Conservation (phyloP, 257 asterid genomes). For the Solanum lycopersicoides region DNA sequence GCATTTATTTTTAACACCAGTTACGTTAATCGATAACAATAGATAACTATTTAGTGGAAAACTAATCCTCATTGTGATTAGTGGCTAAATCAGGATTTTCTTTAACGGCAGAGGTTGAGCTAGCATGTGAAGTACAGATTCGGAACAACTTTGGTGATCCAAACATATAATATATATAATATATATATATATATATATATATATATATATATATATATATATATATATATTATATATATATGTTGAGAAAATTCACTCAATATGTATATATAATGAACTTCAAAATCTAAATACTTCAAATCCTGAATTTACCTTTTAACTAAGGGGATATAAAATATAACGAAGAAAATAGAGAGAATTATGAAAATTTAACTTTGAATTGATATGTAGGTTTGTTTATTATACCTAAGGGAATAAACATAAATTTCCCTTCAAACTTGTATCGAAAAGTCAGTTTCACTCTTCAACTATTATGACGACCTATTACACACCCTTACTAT, state of each 20-base stretch:
- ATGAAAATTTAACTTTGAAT: background rate
- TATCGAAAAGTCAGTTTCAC: too few relatives aligned
- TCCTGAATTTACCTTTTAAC: background rate
- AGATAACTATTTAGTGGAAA: background rate
- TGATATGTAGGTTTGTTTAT: background rate
- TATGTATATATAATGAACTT: background rate
- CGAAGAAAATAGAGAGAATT: background rate
- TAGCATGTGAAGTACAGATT: background rate
- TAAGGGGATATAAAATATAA: background rate
- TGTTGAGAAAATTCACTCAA: background rate
- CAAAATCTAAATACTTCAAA: background rate
- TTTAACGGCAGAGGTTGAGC: accelerated
- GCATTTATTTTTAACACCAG: background rate
- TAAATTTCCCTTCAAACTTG: too few relatives aligned
- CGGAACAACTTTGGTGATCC: background rate
- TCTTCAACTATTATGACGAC: too few relatives aligned
- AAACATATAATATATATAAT: too few relatives aligned
- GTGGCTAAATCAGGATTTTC: background rate
- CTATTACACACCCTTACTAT: too few relatives aligned
- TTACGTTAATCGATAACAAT: background rate
- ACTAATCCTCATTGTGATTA: background rate
- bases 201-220: too few relatives aligned
- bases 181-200: too few relatives aligned
- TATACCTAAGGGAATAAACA: background rate
- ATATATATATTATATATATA: too few relatives aligned